These are phyloP conservation scores for Spergularia bocconei DNA, from an alignment of 148 eudicot species.

Conservation along the genomic window DNA sequence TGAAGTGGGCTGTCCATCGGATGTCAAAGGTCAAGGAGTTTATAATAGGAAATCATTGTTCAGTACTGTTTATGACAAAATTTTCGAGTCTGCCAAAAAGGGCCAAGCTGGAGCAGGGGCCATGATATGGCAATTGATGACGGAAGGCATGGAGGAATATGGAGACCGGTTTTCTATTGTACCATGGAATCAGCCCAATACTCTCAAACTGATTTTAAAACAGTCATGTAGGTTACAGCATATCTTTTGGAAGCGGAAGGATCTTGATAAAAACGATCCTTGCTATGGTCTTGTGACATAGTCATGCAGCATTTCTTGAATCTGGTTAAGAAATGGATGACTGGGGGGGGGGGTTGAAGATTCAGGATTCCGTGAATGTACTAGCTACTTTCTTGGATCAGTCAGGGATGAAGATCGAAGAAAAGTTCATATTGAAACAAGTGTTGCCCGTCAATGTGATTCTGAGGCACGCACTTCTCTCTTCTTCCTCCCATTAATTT, in stretches of 20 bases:
- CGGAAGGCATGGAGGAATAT: slow-evolving; percentile 43
- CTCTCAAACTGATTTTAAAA: slow-evolving; percentile 36
- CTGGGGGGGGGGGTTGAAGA: background rate
- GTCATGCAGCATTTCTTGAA: background rate
- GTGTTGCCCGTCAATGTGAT: background rate
- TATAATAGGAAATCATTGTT: slow-evolving; percentile 34
- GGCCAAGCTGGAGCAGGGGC: slow-evolving; percentile 50
- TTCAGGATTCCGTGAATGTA: no score
- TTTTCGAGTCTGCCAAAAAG: slow-evolving; percentile 43
- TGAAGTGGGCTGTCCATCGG: slow-evolving; percentile 46
- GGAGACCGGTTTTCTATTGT: slow-evolving; percentile 43
- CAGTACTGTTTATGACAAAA: slow-evolving; percentile 36
- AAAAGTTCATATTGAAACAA: background rate
- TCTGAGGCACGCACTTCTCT: background rate
- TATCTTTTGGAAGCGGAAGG: slow-evolving; percentile 21
- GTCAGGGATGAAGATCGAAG: background rate
- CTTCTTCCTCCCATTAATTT: background rate
- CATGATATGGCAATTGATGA: slow-evolving; percentile 55
- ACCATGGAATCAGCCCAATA: slow-evolving; percentile 45
- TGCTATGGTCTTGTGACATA: slow-evolving; percentile 30
- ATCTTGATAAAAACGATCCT: slow-evolving; percentile 26
- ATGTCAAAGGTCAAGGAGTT: slow-evolving; percentile 22
- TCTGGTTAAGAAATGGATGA: background rate
- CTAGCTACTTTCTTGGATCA: background rate
- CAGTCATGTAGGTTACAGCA: slow-evolving; percentile 48